These are phyloP conservation scores for Cutaneotrichosporon sp. DNA, from an alignment of 1,284 basidiomycete species.

Conservation along the genomic window DNA sequence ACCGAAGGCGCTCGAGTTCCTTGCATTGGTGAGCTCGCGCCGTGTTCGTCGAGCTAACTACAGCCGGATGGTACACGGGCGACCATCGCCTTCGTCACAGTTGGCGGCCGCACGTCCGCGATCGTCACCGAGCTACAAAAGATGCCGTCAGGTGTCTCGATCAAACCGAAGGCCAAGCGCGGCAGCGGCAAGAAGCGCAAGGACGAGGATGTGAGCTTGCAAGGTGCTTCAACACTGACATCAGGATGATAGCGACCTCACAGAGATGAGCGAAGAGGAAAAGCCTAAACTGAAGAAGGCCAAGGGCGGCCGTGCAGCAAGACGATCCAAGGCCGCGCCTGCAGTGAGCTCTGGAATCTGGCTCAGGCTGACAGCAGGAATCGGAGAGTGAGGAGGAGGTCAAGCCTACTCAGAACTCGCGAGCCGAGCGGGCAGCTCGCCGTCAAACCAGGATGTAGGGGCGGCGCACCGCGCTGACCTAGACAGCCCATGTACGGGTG, in stretches of 20 bases:
- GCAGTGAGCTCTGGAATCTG: not conserved
- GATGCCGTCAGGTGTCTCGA: constrained; percentile 38
- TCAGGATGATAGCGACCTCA: constrained; percentile 7
- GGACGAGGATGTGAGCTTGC: constrained; percentile 8
- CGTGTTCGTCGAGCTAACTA: constrained; percentile 9
- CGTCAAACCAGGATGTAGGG: not conserved
- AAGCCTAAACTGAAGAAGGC: not conserved
- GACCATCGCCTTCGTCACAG: constrained; percentile 73
- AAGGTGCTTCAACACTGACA: too few species aligned
- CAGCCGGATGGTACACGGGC: constrained; percentile 71
- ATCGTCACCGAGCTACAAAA: constrained; percentile 69
- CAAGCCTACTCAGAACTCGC: not conserved
- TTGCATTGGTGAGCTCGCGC: constrained; percentile 62
- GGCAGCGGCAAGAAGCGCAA: constrained; percentile 12
- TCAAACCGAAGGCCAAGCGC: constrained; percentile 8
- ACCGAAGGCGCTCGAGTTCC: constrained; percentile 46
- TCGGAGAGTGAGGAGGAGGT: constrained; percentile 1
- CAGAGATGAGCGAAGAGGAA: constrained; percentile 9
- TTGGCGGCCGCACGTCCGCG: constrained; percentile 78
- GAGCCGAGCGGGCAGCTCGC: not conserved
- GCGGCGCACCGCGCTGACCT: too few species aligned
- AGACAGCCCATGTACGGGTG: too few species aligned
- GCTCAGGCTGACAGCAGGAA: not conserved
- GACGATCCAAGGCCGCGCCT: not conserved
- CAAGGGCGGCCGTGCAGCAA: not conserved